Percentiles rank a stretch among this genome's conserved stretches.
These are phyloP conservation scores for Mucor circinelloides DNA, from an alignment of 371 early-diverging fungal species.

Conservation along the genomic window DNA sequence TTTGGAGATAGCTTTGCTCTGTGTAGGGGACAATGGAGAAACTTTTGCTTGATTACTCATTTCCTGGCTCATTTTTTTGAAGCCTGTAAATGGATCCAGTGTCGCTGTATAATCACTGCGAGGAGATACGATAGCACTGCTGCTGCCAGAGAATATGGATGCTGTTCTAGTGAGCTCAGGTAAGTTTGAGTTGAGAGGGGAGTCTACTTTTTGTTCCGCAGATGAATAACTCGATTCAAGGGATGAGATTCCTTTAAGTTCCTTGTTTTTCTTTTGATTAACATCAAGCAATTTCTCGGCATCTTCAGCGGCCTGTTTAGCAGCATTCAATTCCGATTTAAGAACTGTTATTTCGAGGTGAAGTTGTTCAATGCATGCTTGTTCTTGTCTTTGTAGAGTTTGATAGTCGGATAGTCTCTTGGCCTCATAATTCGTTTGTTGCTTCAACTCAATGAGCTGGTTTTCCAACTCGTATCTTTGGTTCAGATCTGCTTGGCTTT, in stretches of 20 bases:
- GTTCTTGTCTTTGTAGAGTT: not conserved
- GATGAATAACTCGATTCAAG: not conserved
- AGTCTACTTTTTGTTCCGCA: not conserved
- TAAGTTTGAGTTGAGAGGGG: not conserved
- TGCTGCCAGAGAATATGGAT: slow-evolving; percentile 7
- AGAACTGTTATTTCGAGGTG: not conserved
- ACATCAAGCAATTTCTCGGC: not conserved
- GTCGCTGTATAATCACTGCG: not conserved
- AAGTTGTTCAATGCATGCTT: not conserved
- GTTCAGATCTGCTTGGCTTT: not conserved
- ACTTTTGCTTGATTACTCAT: not conserved
- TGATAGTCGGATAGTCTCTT: not conserved
- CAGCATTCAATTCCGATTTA: not conserved
- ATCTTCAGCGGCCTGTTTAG: not conserved
- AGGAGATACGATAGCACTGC: slow-evolving; percentile 14
- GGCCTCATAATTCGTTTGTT: not conserved
- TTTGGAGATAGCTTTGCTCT: slow-evolving; percentile 9
- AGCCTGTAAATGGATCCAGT: slow-evolving; percentile 6
- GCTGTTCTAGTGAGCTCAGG: slow-evolving; percentile 17
- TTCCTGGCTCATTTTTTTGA: not conserved
- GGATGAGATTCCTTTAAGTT: not conserved
- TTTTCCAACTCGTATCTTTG: slow-evolving; percentile 1
- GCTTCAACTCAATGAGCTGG: slow-evolving; percentile 3
- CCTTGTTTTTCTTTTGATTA: not conserved
- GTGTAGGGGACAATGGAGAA: slow-evolving; percentile 6